A percentile compares a stretch with the other conserved stretches of the same genome.
Conservation (phyloP, 73 alveolate species). For the Paramecium biaurelia region DNA sequence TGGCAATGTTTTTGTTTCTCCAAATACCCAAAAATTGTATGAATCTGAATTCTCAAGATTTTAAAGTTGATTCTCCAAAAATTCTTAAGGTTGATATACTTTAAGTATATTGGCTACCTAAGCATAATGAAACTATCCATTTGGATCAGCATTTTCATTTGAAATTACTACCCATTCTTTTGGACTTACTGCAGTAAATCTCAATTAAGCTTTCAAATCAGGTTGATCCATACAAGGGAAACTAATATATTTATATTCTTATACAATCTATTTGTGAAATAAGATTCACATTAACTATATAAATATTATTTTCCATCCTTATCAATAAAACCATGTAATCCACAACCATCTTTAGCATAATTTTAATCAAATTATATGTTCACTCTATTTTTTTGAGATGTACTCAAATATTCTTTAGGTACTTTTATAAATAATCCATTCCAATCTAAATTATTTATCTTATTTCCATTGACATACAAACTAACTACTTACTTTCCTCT, state of each 20-base stretch:
- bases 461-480: constrained; percentile 65
- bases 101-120: neutral
- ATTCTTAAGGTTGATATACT: constrained; percentile 46
- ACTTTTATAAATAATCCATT: constrained; percentile 58
- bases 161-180: constrained; percentile 94
- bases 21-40: neutral
- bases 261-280: constrained; percentile 89
- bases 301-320: constrained; percentile 92
- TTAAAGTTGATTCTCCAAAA: constrained; percentile 43
- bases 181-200: constrained; percentile 84
- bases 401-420: constrained; percentile 26
- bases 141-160: constrained; percentile 68
- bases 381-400: constrained; percentile 50
- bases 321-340: constrained; percentile 93
- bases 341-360: constrained; percentile 88
- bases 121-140: neutral
- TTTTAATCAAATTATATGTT: constrained; percentile 61
- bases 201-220: constrained; percentile 89
- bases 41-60: constrained; percentile 19
- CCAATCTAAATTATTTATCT: constrained; percentile 58
- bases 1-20: constrained; percentile 11
- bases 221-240: constrained; percentile 99
- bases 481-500: constrained; percentile 71
- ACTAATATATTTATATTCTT: neutral
- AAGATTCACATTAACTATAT: constrained; percentile 96